phyloP scores from a whole-genome alignment of 2,329 filamentous ascomycete species.

The Hortaea sp. region DNA sequence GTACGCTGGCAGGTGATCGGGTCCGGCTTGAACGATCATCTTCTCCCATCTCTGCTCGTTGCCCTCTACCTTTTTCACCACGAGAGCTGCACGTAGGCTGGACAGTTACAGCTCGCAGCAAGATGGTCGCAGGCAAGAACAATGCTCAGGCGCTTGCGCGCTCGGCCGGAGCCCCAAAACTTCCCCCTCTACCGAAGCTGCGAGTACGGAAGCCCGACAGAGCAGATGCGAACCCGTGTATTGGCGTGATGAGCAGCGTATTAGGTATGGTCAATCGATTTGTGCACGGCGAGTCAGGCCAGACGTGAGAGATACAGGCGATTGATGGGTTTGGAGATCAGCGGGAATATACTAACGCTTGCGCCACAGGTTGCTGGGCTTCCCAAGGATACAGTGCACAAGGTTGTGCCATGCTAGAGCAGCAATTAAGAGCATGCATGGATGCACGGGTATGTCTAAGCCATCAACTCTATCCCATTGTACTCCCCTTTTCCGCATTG shows the following conservation, averaged over 20 bases:
- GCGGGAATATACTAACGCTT: neutral
- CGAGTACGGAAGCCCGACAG: constrained; percentile 55
- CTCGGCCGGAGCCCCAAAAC: constrained; percentile 30
- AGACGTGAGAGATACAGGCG: too few species aligned
- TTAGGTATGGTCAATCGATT: constrained; percentile 40
- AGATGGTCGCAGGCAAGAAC: constrained; percentile 27
- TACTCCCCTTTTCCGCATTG: too few species aligned
- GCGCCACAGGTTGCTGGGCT: constrained; percentile 64
- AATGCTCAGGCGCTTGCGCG: constrained; percentile 18
- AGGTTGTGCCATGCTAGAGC: constrained; percentile 50
- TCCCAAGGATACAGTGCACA: constrained; percentile 60
- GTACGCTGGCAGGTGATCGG: neutral
- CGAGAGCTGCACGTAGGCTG: too few species aligned
- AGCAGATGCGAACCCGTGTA: constrained; percentile 52
- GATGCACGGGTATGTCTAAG: constrained; percentile 56
- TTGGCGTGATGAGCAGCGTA: constrained; percentile 56
- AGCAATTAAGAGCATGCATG: constrained; percentile 61
- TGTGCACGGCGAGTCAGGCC: constrained; percentile 1
- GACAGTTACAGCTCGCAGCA: neutral
- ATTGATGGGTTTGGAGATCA: too few species aligned
- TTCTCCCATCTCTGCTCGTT: too few species aligned
- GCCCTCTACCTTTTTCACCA: too few species aligned
- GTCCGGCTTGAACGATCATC: too few species aligned
- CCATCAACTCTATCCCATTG: too few species aligned
- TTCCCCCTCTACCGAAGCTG: constrained; percentile 53